phyloP scores from a whole-genome alignment of 345 rosid genomes.

The Trapa incisa region DNA sequence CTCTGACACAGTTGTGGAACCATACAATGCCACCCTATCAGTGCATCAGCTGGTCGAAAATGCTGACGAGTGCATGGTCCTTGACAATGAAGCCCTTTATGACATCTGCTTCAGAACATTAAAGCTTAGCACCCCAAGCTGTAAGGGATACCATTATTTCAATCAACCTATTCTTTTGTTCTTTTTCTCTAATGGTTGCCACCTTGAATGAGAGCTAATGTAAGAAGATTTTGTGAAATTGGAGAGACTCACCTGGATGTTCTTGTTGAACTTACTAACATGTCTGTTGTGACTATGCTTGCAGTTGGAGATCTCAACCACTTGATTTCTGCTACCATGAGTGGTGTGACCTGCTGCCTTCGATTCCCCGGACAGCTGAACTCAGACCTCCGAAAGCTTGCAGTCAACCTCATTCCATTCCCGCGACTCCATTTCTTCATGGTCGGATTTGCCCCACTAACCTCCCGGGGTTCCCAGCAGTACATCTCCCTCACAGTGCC shows the following conservation, averaged over 20 bases:
- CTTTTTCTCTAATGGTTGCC: background rate
- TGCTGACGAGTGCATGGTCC: slow-evolving; percentile 96
- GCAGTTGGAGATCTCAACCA: slow-evolving; percentile 96
- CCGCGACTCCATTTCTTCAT: slow-evolving; percentile 48
- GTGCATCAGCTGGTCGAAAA: slow-evolving; percentile 95
- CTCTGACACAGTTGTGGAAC: slow-evolving; percentile 85
- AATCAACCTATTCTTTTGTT: background rate
- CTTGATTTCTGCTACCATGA: slow-evolving; percentile 14
- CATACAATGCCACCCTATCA: slow-evolving; percentile 93
- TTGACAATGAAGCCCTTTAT: slow-evolving; percentile 18
- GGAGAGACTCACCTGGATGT: background rate
- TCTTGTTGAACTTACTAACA: background rate
- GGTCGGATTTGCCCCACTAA: too few relatives aligned
- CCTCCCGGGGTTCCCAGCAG: too few relatives aligned
- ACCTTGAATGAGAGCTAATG: background rate
- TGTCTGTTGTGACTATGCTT: slow-evolving; percentile 1
- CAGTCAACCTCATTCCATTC: slow-evolving; percentile 88
- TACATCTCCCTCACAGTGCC: too few relatives aligned
- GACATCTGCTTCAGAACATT: slow-evolving; percentile 17
- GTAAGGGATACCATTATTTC: slow-evolving; percentile 28
- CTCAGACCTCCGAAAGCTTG: slow-evolving; percentile 85
- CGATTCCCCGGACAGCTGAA: slow-evolving; percentile 96
- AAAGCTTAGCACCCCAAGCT: slow-evolving; percentile 94
- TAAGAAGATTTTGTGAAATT: background rate
- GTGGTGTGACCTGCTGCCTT: slow-evolving; percentile 92